Percentiles rank a stretch among this genome's conserved stretches.
These are phyloP conservation scores for Yamadazyma diddensiae DNA, from an alignment of 1,139 yeast genomes.

Conservation along the genomic window DNA sequence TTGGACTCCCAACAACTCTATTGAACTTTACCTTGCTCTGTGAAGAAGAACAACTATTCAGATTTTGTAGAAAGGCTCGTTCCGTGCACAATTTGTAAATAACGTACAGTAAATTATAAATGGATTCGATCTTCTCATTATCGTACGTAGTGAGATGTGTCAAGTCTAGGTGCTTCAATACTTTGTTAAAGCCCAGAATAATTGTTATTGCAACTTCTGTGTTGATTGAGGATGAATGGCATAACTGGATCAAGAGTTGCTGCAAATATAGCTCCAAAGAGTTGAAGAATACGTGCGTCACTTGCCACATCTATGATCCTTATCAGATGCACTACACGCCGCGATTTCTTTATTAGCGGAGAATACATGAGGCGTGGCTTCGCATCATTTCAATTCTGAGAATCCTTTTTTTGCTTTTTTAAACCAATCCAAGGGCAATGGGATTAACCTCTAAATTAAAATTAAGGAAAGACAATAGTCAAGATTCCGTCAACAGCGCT, in stretches of 20 bases:
- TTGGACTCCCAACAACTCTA: no score
- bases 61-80: no score
- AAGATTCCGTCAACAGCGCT: constrained; percentile 6
- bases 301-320: neutral
- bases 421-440: constrained; percentile 17
- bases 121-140: neutral
- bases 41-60: no score
- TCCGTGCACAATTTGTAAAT: neutral
- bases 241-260: neutral
- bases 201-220: neutral
- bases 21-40: no score
- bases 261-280: neutral
- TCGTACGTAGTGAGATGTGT: neutral
- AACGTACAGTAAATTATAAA: no score
- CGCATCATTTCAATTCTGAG: no score
- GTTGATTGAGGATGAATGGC: neutral
- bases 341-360: neutral
- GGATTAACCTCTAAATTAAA: constrained; percentile 38
- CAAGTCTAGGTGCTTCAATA: neutral
- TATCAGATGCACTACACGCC: no score
- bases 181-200: neutral
- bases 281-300: neutral
- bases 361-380: no score
- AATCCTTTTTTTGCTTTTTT: neutral
- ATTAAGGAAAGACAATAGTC: constrained; percentile 1